A percentile compares a stretch with the other conserved stretches of the same genome.
Evolutionary conservation across 2,329 filamentous ascomycete genomes (phyloP).

Genomic region (Cercospora zeina): DNA sequence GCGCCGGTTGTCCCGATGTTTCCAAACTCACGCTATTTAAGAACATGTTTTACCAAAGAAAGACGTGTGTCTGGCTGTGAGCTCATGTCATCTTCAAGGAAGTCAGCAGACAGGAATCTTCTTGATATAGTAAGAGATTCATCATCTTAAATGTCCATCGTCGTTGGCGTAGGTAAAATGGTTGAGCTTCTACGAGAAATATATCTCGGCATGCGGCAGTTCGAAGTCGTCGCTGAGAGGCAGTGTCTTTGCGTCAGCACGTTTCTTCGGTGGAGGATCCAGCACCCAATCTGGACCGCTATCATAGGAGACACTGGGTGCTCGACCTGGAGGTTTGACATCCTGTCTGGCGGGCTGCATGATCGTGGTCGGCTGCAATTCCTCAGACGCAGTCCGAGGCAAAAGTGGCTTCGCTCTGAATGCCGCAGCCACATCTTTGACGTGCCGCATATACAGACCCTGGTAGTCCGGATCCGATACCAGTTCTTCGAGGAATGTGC

Average conservation of each 20-base stretch:
- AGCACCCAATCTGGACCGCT: not conserved
- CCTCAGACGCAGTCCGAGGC: not conserved
- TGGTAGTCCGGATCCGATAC: slow-evolving; percentile 5
- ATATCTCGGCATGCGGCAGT: slow-evolving; percentile 19
- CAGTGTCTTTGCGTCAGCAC: not conserved
- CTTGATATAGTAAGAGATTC: not conserved
- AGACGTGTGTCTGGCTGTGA: not conserved
- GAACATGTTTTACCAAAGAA: not conserved
- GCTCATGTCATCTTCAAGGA: not conserved
- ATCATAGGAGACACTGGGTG: not conserved
- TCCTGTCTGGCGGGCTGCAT: not conserved
- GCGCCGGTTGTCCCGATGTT: not conserved
- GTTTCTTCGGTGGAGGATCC: not conserved
- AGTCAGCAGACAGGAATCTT: not conserved
- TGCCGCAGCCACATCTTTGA: slow-evolving; percentile 15
- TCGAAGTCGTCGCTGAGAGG: slow-evolving; percentile 16
- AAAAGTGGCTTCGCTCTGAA: slow-evolving; percentile 11
- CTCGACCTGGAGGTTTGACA: not conserved
- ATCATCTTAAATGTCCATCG: not conserved
- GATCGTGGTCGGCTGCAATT: not conserved
- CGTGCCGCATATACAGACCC: slow-evolving; percentile 16
- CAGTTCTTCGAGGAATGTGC: slow-evolving; percentile 8
- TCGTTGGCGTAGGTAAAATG: no score
- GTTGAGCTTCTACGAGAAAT: slow-evolving; percentile 7
- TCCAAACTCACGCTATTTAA: not conserved